Percentiles rank a stretch among this genome's conserved stretches.
phyloP scores from a whole-genome alignment of 768 basidiomycete genomes.

The Leccinum variicolor region DNA sequence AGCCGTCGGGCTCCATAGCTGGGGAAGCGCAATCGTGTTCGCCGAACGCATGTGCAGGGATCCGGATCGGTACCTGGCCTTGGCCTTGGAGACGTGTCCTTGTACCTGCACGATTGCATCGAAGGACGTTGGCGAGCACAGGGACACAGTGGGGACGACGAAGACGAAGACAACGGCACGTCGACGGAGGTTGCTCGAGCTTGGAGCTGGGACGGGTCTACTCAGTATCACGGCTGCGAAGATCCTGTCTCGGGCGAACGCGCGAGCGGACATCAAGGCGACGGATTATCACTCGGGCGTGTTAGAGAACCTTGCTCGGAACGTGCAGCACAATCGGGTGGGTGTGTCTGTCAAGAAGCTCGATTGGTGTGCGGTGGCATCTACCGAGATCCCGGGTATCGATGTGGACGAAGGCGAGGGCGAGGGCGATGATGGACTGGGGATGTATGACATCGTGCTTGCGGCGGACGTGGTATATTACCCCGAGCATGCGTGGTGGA shows the following conservation, averaged over 20 bases:
- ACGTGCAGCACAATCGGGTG: constrained; percentile 52
- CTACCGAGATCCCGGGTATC: constrained; percentile 14
- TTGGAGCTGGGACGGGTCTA: constrained; percentile 85
- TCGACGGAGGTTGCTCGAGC: constrained; percentile 56
- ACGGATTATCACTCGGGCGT: constrained; percentile 82
- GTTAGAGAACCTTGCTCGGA: constrained; percentile 59
- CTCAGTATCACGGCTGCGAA: constrained; percentile 68
- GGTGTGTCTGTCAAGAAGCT: constrained; percentile 47
- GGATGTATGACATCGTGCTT: constrained; percentile 61
- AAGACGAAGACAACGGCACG: background rate
- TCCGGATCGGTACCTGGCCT: constrained; percentile 37
- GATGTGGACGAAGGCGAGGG: constrained; percentile 1
- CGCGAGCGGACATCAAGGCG: constrained; percentile 44
- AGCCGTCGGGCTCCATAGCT: constrained; percentile 80
- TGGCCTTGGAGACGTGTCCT: constrained; percentile 11
- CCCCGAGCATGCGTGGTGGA: constrained; percentile 65
- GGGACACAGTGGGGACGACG: background rate
- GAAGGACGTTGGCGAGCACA: background rate
- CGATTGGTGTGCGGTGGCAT: constrained; percentile 59
- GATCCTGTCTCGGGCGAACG: constrained; percentile 30
- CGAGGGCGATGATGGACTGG: background rate
- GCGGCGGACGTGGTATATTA: constrained; percentile 83
- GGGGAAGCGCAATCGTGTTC: constrained; percentile 75
- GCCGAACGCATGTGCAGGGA: constrained; percentile 56
- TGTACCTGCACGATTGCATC: background rate